These are phyloP conservation scores for Hypoxylon sp. DNA, from an alignment of 2,329 filamentous ascomycete genomes.

Conservation along the genomic window DNA sequence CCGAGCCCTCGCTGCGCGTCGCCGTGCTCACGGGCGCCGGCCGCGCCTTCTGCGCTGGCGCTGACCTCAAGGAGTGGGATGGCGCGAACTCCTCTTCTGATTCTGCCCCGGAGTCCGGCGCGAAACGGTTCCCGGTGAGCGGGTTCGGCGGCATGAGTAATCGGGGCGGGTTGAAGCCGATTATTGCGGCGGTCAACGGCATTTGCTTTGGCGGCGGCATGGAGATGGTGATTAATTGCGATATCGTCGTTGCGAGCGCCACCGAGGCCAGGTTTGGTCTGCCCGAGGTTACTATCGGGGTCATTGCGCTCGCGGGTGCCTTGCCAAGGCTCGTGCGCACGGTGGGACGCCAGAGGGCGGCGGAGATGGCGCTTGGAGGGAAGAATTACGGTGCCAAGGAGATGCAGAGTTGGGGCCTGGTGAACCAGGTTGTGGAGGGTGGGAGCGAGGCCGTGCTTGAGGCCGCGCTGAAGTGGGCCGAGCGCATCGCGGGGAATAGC, in stretches of 20 bases:
- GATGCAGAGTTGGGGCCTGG: conserved; percentile 74
- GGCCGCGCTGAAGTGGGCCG: conserved; percentile 72
- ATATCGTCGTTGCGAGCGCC: conserved; percentile 74
- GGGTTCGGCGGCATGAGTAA: conserved; percentile 78
- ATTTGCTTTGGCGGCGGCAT: conserved; percentile 81
- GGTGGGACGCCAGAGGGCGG: conserved; percentile 76
- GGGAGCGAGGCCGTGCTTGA: conserved; percentile 61
- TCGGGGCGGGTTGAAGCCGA: conserved; percentile 77
- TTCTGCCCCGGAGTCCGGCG: background rate
- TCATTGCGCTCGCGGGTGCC: conserved; percentile 78
- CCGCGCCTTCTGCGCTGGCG: conserved; percentile 76
- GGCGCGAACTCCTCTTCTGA: conserved; percentile 53
- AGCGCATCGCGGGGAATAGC: conserved; percentile 73
- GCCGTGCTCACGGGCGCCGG: conserved; percentile 74
- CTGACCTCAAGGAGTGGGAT: conserved; percentile 76
- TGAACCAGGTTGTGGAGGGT: conserved; percentile 72
- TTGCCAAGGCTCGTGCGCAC: conserved; percentile 74
- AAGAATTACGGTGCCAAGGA: conserved; percentile 69
- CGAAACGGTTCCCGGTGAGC: conserved; percentile 53
- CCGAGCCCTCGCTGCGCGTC: conserved; percentile 70
- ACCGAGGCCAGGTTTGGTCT: conserved; percentile 72
- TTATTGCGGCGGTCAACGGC: conserved; percentile 83
- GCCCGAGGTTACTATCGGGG: conserved; percentile 78
- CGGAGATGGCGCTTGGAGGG: conserved; percentile 78
- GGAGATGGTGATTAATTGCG: conserved; percentile 80